These are phyloP conservation scores for Paecilomyces dactylethromorphus DNA, from an alignment of 2,329 filamentous ascomycete genomes.

Conservation along the genomic window DNA sequence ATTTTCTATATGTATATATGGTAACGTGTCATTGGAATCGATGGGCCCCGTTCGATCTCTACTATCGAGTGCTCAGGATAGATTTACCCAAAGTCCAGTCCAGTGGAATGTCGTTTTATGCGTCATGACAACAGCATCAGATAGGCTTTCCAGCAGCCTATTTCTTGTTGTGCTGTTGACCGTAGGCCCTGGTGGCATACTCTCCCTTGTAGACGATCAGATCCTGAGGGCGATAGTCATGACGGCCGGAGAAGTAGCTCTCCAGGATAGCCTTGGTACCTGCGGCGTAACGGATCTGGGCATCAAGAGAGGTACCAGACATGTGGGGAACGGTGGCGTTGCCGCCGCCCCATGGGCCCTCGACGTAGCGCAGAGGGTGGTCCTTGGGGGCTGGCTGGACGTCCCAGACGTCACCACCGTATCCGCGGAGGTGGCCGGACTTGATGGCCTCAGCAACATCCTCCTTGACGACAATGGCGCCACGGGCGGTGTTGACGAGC, in stretches of 20 bases:
- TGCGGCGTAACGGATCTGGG: conserved; percentile 83
- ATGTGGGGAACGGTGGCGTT: conserved; percentile 99
- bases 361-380: conserved; percentile 84
- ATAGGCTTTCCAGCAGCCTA: too few species aligned
- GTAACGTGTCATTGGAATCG: neutral
- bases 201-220: conserved; percentile 84
- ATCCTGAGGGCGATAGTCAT: conserved; percentile 86
- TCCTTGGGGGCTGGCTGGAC: conserved; percentile 92
- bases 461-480: conserved; percentile 98
- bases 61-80: neutral
- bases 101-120: neutral
- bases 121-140: neutral
- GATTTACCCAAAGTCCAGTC: neutral
- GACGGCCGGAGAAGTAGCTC: conserved; percentile 79
- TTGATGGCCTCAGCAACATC: conserved; percentile 92
- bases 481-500: conserved; percentile 97
- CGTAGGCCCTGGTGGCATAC: conserved; percentile 93
- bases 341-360: conserved; percentile 92
- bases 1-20: neutral
- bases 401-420: conserved; percentile 66
- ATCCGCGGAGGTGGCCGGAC: conserved; percentile 62
- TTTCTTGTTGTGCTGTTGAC: conserved; percentile 59
- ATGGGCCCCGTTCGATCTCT: neutral
- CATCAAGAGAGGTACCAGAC: conserved; percentile 97
- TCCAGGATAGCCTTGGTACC: conserved; percentile 86